Conservation (phyloP, 129 eudicot genomes). For the Gnaphalium uliginosum region DNA sequence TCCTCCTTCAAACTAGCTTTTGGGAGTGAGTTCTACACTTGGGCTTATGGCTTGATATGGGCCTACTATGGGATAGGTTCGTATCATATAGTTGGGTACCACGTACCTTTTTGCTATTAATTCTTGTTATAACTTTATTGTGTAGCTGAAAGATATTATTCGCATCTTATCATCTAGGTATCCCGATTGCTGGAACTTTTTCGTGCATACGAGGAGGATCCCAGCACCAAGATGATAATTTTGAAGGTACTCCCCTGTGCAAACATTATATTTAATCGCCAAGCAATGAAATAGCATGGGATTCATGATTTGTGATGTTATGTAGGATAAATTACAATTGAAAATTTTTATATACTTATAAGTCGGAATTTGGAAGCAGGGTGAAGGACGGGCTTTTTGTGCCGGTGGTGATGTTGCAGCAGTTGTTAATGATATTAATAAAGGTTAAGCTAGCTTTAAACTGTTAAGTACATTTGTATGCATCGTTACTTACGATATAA, state of each 20-base stretch:
- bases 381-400: slow-evolving; percentile 94
- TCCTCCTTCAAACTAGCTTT: no score
- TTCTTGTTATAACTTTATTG: background rate
- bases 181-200: slow-evolving; percentile 77
- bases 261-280: background rate
- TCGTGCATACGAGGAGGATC: slow-evolving; percentile 60
- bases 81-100: no score
- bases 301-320: background rate
- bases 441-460: slow-evolving; percentile 38
- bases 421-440: slow-evolving; percentile 59
- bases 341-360: background rate
- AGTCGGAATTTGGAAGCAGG: slow-evolving; percentile 40
- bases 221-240: slow-evolving; percentile 31
- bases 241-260: slow-evolving; percentile 2
- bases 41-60: no score
- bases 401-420: slow-evolving; percentile 97
- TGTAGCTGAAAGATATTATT: background rate
- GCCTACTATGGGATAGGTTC: no score
- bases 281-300: background rate
- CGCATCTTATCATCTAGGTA: slow-evolving; percentile 34
- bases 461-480: background rate
- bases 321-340: background rate
- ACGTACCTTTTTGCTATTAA: background rate
- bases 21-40: no score
- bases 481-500: background rate